Evolutionary conservation across 306 rosid genomes (phyloP), one percentile per base, ranked within the genome.

Genomic region (Psophocarpus tetragonolobus): DNA sequence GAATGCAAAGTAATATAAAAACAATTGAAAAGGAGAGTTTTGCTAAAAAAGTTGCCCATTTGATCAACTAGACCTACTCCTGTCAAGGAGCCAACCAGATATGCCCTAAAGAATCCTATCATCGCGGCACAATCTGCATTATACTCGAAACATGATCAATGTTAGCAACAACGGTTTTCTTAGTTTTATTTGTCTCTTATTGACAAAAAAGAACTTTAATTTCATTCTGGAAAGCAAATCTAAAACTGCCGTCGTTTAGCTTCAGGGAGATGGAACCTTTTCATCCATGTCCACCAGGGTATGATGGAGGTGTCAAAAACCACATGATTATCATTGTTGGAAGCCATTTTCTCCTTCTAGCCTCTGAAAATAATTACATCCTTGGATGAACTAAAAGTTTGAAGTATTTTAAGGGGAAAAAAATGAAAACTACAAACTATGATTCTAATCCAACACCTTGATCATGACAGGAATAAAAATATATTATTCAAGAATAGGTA

Each of bases 231-330:
- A 18, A 74, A 48, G 65, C 26, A 56, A 29, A 71, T 42, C 36
- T n/a, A 20, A 72, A 74, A 84, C 89, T 71, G 67, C 92, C 99
- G 97, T 42, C 80, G 85, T 78, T 95, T 97, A 24, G 99, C 99
- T 84, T 95, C 99, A 44, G 99, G 99, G 80, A 96, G 91, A 83
- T 96, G 99, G 88, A 89, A 96, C 77, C 98, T 87, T 86, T 92
- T 96, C 5, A 87, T 79, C 99, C 99, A 95, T 58, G 97, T 97
- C 99, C 97, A 95, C 99, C 99, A 95, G 29, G 99, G 99, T 44
- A 95, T 62, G 57, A 92, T 91, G 84, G 97, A 91, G 30, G 99
- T 91, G 86, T 92, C 99, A 80, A 95, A 95, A 56, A 89, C 74
- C 24, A 95, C 84, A 44, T 96, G 99, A 15, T 71, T 85, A 17